These are phyloP conservation scores for Peterozyma xylosa DNA, from an alignment of 805 yeast genomes.

Conservation along the genomic window DNA sequence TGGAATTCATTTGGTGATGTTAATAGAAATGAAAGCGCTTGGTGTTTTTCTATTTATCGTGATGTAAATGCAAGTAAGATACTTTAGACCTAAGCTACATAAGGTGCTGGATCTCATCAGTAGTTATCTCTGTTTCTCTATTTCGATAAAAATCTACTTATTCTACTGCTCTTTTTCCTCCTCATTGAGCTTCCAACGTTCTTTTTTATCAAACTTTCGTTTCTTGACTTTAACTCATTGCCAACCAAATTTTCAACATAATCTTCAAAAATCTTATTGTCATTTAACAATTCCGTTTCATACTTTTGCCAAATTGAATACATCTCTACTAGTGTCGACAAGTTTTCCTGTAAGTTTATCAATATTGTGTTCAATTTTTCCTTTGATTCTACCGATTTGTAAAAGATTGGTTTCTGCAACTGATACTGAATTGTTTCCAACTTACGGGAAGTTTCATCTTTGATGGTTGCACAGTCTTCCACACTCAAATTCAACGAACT, in stretches of 20 bases:
- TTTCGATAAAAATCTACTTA: no score
- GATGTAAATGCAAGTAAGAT: no score
- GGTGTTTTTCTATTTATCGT: no score
- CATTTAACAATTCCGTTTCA: conserved; percentile 42
- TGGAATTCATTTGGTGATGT: no score
- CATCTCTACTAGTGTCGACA: conserved; percentile 28
- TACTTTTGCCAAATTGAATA: conserved; percentile 45
- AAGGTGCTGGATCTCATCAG: no score
- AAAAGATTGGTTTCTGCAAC: conserved; percentile 19
- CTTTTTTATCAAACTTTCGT: conserved; percentile 16
- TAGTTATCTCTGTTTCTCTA: no score
- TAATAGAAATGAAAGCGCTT: no score
- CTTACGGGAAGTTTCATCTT: conserved; percentile 14
- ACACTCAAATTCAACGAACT: conserved; percentile 21
- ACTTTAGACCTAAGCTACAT: no score
- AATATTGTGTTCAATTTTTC: conserved; percentile 20
- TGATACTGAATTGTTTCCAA: conserved; percentile 14
- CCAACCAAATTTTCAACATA: conserved; percentile 90
- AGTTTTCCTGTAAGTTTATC: conserved; percentile 27
- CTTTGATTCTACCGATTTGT: conserved; percentile 8
- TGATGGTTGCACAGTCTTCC: conserved; percentile 19
- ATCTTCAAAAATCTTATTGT: conserved; percentile 71
- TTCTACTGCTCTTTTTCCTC: no score
- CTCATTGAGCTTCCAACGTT: no score
- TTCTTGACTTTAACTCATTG: conserved; percentile 73